Evolutionary conservation across 495 filamentous ascomycete genomes (phyloP).

Genomic region (Xylaria curta): DNA sequence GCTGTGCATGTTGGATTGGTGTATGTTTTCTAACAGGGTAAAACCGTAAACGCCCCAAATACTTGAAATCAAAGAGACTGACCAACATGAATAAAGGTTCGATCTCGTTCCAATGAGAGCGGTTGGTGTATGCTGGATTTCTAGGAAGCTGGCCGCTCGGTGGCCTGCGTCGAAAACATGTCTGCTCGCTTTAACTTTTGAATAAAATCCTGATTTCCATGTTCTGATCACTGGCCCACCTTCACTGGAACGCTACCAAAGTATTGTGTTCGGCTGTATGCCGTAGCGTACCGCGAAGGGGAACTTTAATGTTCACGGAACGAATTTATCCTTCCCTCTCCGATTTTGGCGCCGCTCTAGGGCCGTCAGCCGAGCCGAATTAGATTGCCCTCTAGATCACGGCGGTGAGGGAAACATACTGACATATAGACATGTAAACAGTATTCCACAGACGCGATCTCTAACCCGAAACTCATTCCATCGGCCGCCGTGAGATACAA

Average conservation of each 20-base stretch:
- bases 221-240: slow-evolving; percentile 2
- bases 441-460: background rate
- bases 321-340: slow-evolving; percentile 8
- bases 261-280: slow-evolving; percentile 13
- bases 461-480: background rate
- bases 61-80: background rate
- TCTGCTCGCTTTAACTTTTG: background rate
- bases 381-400: background rate
- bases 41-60: background rate
- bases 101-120: background rate
- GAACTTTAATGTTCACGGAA: slow-evolving; percentile 5
- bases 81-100: background rate
- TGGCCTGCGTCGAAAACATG: background rate
- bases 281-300: background rate
- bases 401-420: background rate
- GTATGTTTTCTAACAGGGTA: background rate
- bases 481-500: background rate
- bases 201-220: slow-evolving; percentile 13
- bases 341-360: slow-evolving; percentile 13
- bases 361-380: slow-evolving; percentile 17
- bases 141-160: background rate
- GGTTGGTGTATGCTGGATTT: background rate
- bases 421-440: background rate
- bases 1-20: background rate
- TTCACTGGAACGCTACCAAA: slow-evolving; percentile 3